Percentiles rank a stretch among this genome's conserved stretches.
phyloP scores from a whole-genome alignment of 768 basidiomycete genomes.

The Rhizopogon rudus region DNA sequence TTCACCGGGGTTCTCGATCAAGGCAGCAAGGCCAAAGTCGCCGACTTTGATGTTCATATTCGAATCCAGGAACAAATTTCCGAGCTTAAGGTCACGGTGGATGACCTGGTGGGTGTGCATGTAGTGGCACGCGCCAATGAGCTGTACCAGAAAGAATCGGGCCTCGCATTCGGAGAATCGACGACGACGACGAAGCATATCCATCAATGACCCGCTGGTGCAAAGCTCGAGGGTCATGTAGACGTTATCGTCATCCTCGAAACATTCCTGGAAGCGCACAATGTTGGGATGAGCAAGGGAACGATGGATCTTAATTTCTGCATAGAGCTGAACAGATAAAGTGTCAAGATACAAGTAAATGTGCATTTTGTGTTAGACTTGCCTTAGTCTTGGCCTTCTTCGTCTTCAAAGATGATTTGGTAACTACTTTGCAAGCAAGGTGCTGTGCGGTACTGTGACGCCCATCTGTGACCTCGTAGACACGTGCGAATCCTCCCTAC shows the following conservation, averaged over 20 bases:
- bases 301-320: slow-evolving; percentile 97
- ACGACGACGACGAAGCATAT: slow-evolving; percentile 80
- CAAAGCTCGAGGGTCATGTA: slow-evolving; percentile 97
- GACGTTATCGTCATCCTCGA: slow-evolving; percentile 92
- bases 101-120: slow-evolving; percentile 98
- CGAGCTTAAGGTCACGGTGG: slow-evolving; percentile 95
- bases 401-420: slow-evolving; percentile 86
- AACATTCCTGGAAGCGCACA: slow-evolving; percentile 88
- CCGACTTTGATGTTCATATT: slow-evolving; percentile 97
- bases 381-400: slow-evolving; percentile 95
- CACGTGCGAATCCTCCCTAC: slow-evolving; percentile 91
- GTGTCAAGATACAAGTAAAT: not conserved
- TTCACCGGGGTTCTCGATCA: slow-evolving; percentile 95
- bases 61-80: slow-evolving; percentile 87
- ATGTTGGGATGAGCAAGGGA: slow-evolving; percentile 91
- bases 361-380: slow-evolving; percentile 33
- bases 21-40: slow-evolving; percentile 94
- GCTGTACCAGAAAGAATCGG: slow-evolving; percentile 89
- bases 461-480: slow-evolving; percentile 86
- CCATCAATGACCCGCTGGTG: slow-evolving; percentile 84
- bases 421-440: slow-evolving; percentile 91
- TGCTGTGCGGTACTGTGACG: slow-evolving; percentile 39
- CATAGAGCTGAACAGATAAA: slow-evolving; percentile 65
- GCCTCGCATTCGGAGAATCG: slow-evolving; percentile 91
- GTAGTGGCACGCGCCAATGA: slow-evolving; percentile 94